phyloP scores from a whole-genome alignment of 768 basidiomycete genomes.

The Collybia sp. region DNA sequence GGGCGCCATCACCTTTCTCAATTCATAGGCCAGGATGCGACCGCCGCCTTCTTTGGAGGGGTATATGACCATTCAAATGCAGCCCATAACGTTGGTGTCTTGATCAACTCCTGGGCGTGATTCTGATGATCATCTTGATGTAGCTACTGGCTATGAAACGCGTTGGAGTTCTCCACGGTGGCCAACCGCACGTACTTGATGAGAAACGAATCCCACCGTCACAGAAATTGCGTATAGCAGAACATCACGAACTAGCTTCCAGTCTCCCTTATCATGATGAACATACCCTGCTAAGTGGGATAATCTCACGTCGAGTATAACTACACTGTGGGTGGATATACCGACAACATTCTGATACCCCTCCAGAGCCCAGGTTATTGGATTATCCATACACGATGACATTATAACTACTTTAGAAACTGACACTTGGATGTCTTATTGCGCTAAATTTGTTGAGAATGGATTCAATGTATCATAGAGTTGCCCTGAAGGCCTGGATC shows the following conservation, averaged over 20 bases:
- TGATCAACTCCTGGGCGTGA: background rate
- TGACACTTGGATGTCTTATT: too few species aligned
- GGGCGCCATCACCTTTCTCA: slow-evolving; percentile 80
- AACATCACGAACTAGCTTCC: slow-evolving; percentile 37
- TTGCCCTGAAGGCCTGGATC: too few species aligned
- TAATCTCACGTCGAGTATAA: too few species aligned
- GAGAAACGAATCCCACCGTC: slow-evolving; percentile 56
- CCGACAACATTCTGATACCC: too few species aligned
- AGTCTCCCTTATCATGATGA: too few species aligned
- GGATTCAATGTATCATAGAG: too few species aligned
- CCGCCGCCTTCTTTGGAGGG: slow-evolving; percentile 86
- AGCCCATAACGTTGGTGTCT: slow-evolving; percentile 40
- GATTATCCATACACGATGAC: too few species aligned
- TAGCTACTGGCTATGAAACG: slow-evolving; percentile 56
- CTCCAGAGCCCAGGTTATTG: too few species aligned
- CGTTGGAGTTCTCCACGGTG: slow-evolving; percentile 52
- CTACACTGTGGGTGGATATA: too few species aligned
- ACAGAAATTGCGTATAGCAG: slow-evolving; percentile 66
- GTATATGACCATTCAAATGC: slow-evolving; percentile 58
- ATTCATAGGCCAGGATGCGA: slow-evolving; percentile 82
- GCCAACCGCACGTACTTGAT: slow-evolving; percentile 37
- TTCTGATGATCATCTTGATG: background rate
- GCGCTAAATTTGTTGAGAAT: too few species aligned
- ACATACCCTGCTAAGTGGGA: too few species aligned
- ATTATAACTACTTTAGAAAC: too few species aligned